Evolutionary conservation across 2,329 filamentous ascomycete genomes (phyloP).

Genomic region (Hypoxylon sp.): DNA sequence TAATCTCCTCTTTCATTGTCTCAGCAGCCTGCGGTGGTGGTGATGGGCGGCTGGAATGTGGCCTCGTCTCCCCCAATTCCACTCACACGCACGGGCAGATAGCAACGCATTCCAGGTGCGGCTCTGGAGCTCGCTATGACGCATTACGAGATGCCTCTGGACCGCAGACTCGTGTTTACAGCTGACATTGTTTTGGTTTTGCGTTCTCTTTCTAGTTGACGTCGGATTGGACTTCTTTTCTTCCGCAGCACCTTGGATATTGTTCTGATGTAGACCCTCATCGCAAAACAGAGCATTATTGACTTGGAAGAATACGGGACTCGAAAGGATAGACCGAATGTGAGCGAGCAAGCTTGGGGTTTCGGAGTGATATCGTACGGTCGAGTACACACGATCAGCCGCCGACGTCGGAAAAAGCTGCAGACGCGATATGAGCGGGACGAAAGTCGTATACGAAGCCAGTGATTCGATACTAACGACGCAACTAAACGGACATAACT

Average conservation of each 20-base stretch:
- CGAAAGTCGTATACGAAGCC: background rate
- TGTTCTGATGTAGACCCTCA: background rate
- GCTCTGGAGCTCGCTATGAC: constrained; percentile 23
- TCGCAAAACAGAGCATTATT: background rate
- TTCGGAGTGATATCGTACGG: background rate
- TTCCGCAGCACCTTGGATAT: background rate
- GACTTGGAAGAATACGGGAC: background rate
- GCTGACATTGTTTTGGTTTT: constrained; percentile 15
- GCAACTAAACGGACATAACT: background rate
- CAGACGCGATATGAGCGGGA: constrained; percentile 8
- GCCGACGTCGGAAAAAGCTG: background rate
- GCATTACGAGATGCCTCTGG: constrained; percentile 33
- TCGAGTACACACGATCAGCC: background rate
- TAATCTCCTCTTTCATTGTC: constrained; percentile 18
- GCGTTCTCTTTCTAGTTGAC: background rate
- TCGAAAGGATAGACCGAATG: background rate
- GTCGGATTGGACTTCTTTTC: constrained; percentile 9
- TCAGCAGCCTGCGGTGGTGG: constrained; percentile 18
- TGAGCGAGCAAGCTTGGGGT: background rate
- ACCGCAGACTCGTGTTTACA: constrained; percentile 22
- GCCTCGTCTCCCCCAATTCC: constrained; percentile 6
- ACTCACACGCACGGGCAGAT: background rate
- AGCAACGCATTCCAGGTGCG: constrained; percentile 37
- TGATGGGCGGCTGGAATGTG: constrained; percentile 34
- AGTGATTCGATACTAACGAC: background rate